Evolutionary conservation across 1,284 basidiomycete genomes (phyloP).

Genomic region (Ustilago xerochloae): DNA sequence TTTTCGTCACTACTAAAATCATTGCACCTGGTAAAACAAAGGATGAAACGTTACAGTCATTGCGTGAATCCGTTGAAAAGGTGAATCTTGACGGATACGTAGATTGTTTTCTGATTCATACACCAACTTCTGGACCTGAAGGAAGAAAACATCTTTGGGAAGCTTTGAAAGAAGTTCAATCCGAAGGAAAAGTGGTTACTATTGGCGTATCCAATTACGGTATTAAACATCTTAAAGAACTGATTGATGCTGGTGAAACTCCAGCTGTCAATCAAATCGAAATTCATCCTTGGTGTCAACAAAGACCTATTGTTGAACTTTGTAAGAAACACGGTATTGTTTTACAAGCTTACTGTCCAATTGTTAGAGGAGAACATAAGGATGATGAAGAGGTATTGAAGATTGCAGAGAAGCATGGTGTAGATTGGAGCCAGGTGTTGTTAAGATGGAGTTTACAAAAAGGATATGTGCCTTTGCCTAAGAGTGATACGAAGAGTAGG

Average conservation of each 20-base stretch:
- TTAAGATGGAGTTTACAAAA: constrained; percentile 46
- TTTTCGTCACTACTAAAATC: constrained; percentile 52
- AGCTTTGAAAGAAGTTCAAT: constrained; percentile 37
- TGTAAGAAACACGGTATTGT: constrained; percentile 46
- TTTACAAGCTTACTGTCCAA: constrained; percentile 48
- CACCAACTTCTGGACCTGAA: constrained; percentile 38
- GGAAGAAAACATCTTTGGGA: constrained; percentile 46
- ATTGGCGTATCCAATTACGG: constrained; percentile 48
- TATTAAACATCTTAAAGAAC: constrained; percentile 39
- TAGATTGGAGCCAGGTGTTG: constrained; percentile 47
- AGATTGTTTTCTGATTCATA: constrained; percentile 52
- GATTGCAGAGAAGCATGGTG: constrained; percentile 43
- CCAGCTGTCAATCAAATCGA: constrained; percentile 50
- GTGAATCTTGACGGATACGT: constrained; percentile 44
- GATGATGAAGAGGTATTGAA: constrained; percentile 26
- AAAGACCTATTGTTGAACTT: constrained; percentile 37
- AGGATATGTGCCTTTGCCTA: constrained; percentile 50
- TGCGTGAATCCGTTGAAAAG: constrained; percentile 39
- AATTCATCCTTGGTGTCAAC: constrained; percentile 50
- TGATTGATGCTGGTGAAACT: constrained; percentile 23
- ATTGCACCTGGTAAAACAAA: constrained; percentile 18
- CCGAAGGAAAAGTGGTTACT: constrained; percentile 40
- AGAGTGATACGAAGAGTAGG: constrained; percentile 48
- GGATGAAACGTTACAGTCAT: constrained; percentile 30
- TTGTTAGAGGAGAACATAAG: constrained; percentile 36